Conservation (phyloP, 805 yeast species). For the Groenewaldozyma tartarivorans region DNA sequence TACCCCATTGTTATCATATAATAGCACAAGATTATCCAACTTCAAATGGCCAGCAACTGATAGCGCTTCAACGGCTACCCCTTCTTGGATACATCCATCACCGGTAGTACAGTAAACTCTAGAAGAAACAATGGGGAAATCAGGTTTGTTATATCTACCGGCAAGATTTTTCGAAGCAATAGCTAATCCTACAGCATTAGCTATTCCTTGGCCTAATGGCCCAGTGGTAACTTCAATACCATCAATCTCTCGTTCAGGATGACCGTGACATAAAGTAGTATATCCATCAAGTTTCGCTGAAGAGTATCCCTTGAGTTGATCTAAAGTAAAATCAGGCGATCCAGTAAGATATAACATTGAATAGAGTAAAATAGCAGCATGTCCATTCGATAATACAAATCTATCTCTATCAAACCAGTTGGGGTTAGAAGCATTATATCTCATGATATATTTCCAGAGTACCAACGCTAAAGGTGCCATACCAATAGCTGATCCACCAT, state of each 20-base stretch:
- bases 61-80: slow-evolving; percentile 88
- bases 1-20: slow-evolving; percentile 95
- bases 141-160: slow-evolving; percentile 89
- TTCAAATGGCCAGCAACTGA: slow-evolving; percentile 95
- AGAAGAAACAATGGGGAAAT: slow-evolving; percentile 58
- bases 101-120: slow-evolving; percentile 77
- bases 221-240: slow-evolving; percentile 98
- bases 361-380: slow-evolving; percentile 86
- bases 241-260: slow-evolving; percentile 80
- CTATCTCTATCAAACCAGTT: slow-evolving; percentile 92
- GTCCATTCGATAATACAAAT: slow-evolving; percentile 92
- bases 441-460: slow-evolving; percentile 64
- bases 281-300: slow-evolving; percentile 84
- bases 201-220: slow-evolving; percentile 96
- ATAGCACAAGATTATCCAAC: slow-evolving; percentile 84
- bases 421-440: slow-evolving; percentile 84
- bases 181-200: slow-evolving; percentile 94
- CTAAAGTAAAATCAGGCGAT: slow-evolving; percentile 69
- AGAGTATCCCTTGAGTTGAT: too few relatives aligned
- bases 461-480: slow-evolving; percentile 93
- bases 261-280: slow-evolving; percentile 90
- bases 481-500: slow-evolving; percentile 99
- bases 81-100: slow-evolving; percentile 98
- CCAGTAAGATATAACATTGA: slow-evolving; percentile 79
- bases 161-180: slow-evolving; percentile 88